Conservation (phyloP, 495 filamentous ascomycete genomes). For the Talaromyces ruber region DNA sequence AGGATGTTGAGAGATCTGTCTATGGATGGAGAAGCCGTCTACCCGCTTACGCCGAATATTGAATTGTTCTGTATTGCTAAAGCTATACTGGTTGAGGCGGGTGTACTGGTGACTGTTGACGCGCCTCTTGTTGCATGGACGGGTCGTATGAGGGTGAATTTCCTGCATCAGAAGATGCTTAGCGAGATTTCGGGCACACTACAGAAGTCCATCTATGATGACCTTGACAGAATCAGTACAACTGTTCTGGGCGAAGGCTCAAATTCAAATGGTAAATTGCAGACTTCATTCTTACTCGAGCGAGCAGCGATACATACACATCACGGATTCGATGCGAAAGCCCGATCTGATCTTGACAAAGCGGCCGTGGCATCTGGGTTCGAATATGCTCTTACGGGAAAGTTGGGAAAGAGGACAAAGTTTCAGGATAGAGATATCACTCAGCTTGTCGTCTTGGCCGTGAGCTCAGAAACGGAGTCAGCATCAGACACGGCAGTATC, state of each 20-base stretch:
- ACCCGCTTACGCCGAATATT: conserved; percentile 71
- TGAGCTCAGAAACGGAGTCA: conserved; percentile 42
- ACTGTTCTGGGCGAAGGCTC: conserved; percentile 26
- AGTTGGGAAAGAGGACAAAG: conserved; percentile 82
- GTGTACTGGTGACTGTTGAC: conserved; percentile 33
- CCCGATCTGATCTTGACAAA: conserved; percentile 56
- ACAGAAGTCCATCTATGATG: conserved; percentile 48
- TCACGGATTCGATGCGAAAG: conserved; percentile 72
- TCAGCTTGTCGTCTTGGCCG: conserved; percentile 86
- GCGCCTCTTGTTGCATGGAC: conserved; percentile 25
- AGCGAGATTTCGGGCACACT: conserved; percentile 63
- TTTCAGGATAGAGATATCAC: conserved; percentile 86
- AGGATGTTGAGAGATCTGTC: conserved; percentile 56
- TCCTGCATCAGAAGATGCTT: conserved; percentile 82
- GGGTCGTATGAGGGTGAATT: conserved; percentile 59
- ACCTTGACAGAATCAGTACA: conserved; percentile 33
- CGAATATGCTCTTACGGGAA: conserved; percentile 76
- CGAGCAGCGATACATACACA: conserved; percentile 76
- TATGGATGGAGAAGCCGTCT: conserved; percentile 79
- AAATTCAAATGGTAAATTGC: conserved; percentile 27
- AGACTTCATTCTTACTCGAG: conserved; percentile 66
- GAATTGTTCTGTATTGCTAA: conserved; percentile 77
- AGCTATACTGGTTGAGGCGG: conserved; percentile 49
- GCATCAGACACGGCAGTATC: background rate
- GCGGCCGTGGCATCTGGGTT: conserved; percentile 60